Evolutionary conservation across 257 asterid genomes (phyloP).

Genomic region (Linderniella brevidens): DNA sequence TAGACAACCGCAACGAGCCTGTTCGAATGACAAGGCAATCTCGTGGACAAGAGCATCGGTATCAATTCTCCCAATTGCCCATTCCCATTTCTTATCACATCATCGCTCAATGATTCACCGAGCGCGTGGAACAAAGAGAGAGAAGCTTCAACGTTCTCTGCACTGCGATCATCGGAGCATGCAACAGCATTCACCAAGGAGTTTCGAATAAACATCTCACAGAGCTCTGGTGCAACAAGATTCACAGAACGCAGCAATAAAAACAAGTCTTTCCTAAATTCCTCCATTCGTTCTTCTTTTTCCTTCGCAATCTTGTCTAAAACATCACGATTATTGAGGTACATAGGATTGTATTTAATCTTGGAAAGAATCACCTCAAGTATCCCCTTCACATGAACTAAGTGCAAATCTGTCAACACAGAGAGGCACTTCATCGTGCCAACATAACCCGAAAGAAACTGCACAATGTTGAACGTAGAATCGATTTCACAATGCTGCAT

Average conservation of each 20-base stretch:
- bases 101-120: slow-evolving; percentile 73
- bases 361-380: slow-evolving; percentile 59
- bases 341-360: slow-evolving; percentile 51
- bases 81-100: slow-evolving; percentile 45
- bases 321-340: slow-evolving; percentile 47
- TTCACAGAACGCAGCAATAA: slow-evolving; percentile 65
- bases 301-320: slow-evolving; percentile 79
- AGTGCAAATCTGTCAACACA: slow-evolving; percentile 48
- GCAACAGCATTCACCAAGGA: slow-evolving; percentile 47
- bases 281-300: slow-evolving; percentile 88
- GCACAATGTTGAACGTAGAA: slow-evolving; percentile 55
- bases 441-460: slow-evolving; percentile 76
- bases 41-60: slow-evolving; percentile 69
- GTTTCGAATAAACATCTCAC: slow-evolving; percentile 62
- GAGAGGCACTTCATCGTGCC: slow-evolving; percentile 67
- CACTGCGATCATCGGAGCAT: slow-evolving; percentile 48
- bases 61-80: slow-evolving; percentile 60
- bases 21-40: slow-evolving; percentile 79
- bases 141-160: slow-evolving; percentile 91
- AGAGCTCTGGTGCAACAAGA: slow-evolving; percentile 81
- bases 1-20: slow-evolving; percentile 85
- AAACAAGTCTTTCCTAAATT: slow-evolving; percentile 70
- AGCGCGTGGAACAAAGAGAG: slow-evolving; percentile 77
- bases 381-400: slow-evolving; percentile 61
- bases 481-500: slow-evolving; percentile 60